phyloP scores from a whole-genome alignment of 257 asterid genomes.

The Solanum dulcamara region DNA sequence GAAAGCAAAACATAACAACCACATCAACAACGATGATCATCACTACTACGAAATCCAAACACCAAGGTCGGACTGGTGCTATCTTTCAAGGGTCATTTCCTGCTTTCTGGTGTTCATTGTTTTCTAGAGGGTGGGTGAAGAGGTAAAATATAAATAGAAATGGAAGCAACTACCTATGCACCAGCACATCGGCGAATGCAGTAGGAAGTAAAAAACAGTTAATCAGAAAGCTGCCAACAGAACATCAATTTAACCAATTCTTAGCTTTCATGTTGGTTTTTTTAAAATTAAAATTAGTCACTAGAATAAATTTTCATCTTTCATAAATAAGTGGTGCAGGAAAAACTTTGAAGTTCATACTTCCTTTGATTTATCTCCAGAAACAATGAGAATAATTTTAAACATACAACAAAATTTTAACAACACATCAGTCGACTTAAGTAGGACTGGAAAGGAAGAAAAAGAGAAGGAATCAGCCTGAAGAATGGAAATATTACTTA shows the following conservation, averaged over 20 bases:
- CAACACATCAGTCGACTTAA: neutral
- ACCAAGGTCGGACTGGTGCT: neutral
- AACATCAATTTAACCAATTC: neutral
- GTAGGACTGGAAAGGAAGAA: neutral
- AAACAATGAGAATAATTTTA: neutral
- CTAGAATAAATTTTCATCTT: neutral
- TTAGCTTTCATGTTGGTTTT: neutral
- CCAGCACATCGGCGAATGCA: constrained; percentile 17
- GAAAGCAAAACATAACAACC: neutral
- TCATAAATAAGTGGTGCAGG: neutral
- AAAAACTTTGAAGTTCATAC: neutral
- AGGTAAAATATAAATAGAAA: neutral
- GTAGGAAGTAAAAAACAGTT: neutral
- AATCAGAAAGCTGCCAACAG: neutral
- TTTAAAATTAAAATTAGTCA: neutral
- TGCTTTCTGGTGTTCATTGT: neutral
- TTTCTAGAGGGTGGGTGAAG: neutral
- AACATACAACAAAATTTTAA: neutral
- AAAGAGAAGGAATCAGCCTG: neutral
- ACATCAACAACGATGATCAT: neutral
- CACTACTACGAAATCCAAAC: neutral
- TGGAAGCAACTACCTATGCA: constrained; percentile 23
- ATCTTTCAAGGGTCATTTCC: neutral
- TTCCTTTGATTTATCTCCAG: neutral
- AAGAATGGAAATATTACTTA: constrained; percentile 21